phyloP scores from a whole-genome alignment of 73 alveolate species.

The Stentor roeselii region DNA sequence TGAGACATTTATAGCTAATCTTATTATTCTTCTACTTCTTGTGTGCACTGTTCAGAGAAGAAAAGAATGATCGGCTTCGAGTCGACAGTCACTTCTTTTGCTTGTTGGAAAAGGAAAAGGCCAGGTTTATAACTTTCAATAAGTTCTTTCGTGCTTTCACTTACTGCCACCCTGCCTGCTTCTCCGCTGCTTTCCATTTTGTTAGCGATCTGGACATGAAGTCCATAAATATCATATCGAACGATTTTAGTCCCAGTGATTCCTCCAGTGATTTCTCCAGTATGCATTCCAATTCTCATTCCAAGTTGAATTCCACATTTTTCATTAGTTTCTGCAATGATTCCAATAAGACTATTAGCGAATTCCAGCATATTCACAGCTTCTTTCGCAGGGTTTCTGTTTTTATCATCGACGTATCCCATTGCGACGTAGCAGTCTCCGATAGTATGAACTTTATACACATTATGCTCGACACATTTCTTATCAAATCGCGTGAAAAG shows the following conservation, averaged over 20 bases:
- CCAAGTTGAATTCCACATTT: constrained; percentile 58
- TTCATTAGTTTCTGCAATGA: constrained; percentile 72
- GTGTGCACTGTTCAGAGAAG: too few relatives aligned
- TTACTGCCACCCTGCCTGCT: constrained; percentile 40
- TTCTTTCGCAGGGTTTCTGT: constrained; percentile 91
- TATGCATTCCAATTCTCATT: constrained; percentile 95
- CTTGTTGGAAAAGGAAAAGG: constrained; percentile 22
- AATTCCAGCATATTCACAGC: constrained; percentile 84
- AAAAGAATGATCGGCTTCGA: too few relatives aligned
- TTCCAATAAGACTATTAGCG: constrained; percentile 93
- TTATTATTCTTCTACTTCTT: too few relatives aligned
- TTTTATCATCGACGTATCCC: constrained; percentile 85
- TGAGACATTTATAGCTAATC: too few relatives aligned
- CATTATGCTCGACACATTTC: constrained; percentile 80
- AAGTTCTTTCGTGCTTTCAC: constrained; percentile 38
- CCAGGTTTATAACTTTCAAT: constrained; percentile 42
- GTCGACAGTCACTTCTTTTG: too few relatives aligned
- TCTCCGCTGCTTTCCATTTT: constrained; percentile 61
- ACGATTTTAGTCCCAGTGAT: constrained; percentile 56
- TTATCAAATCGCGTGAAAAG: constrained; percentile 91
- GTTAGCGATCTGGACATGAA: constrained; percentile 54
- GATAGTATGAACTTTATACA: constrained; percentile 94
- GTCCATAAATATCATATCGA: constrained; percentile 55
- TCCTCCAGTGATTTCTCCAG: constrained; percentile 68
- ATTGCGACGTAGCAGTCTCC: constrained; percentile 98